Percentiles rank a stretch among this genome's conserved stretches.
These are phyloP conservation scores for Blastocystis sp. DNA, from an alignment of 352 stramenopile genomes.

Conservation along the genomic window DNA sequence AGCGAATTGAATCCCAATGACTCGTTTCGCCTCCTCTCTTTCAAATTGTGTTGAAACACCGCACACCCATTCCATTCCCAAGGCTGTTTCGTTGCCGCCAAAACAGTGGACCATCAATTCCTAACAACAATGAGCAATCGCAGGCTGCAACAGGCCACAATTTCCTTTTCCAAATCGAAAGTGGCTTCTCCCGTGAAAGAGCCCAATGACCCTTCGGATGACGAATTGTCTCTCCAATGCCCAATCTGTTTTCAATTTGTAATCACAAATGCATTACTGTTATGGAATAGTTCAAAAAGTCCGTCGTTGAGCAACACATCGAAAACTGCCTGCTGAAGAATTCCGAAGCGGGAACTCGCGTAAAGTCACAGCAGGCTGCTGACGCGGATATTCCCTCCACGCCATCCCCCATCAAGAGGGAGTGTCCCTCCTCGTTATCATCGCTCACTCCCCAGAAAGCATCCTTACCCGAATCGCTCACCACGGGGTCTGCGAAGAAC, in stretches of 20 bases:
- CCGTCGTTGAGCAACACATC: slow-evolving; percentile 27
- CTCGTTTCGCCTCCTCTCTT: no score
- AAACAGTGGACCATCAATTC: background rate
- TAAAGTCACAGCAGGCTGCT: background rate
- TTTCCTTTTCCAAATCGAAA: slow-evolving; percentile 29
- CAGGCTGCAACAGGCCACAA: slow-evolving; percentile 18
- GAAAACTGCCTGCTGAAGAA: slow-evolving; percentile 14
- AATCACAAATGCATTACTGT: background rate
- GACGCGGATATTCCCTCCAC: background rate
- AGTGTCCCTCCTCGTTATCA: background rate
- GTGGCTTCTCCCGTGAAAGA: background rate
- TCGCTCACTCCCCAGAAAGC: background rate
- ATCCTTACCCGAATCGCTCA: no score
- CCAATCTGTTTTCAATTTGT: slow-evolving; percentile 39
- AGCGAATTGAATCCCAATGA: no score
- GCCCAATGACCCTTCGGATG: background rate
- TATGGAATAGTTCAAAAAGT: background rate
- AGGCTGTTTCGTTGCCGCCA: background rate
- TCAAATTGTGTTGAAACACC: no score
- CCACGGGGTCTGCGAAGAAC: background rate
- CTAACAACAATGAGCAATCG: slow-evolving; percentile 22
- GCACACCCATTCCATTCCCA: no score
- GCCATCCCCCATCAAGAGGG: background rate
- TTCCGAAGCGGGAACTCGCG: background rate
- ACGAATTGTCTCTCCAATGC: slow-evolving; percentile 39